These are phyloP conservation scores for Ulota crispa DNA, from an alignment of 225 moss, liverwort and hornwort species.

Conservation along the genomic window DNA sequence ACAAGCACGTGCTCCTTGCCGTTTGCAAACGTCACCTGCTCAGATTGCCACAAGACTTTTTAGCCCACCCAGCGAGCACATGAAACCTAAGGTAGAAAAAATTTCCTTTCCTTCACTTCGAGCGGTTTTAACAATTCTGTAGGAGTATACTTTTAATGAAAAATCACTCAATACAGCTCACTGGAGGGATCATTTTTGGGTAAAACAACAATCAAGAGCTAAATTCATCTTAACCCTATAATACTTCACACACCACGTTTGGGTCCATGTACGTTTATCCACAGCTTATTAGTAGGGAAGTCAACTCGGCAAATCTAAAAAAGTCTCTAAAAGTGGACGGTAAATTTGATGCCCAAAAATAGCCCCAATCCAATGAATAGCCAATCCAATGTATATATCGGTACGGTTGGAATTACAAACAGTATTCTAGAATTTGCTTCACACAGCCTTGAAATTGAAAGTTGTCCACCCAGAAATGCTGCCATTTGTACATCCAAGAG, in stretches of 20 bases:
- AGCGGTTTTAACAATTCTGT: neutral
- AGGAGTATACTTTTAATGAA: neutral
- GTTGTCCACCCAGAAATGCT: too few relatives aligned
- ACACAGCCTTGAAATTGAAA: too few relatives aligned
- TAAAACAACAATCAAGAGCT: neutral
- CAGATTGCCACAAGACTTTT: slow-evolving; percentile 13
- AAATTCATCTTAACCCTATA: neutral
- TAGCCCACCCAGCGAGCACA: neutral
- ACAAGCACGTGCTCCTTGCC: slow-evolving; percentile 58
- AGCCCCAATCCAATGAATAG: too few relatives aligned
- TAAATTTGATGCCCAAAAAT: too few relatives aligned
- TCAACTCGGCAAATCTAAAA: too few relatives aligned
- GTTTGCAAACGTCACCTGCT: slow-evolving; percentile 44
- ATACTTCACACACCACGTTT: neutral
- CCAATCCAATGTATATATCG: too few relatives aligned
- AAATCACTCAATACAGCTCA: neutral
- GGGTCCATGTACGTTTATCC: too few relatives aligned
- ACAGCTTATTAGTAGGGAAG: too few relatives aligned
- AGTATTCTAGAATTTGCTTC: too few relatives aligned
- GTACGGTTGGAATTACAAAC: too few relatives aligned
- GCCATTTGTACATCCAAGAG: too few relatives aligned
- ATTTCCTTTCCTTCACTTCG: neutral
- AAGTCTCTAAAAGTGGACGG: too few relatives aligned
- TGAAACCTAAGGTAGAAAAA: neutral
- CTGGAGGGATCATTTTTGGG: neutral